Conservation (phyloP, 176 grass and related monocot genomes). For the Ensete ventricosum region DNA sequence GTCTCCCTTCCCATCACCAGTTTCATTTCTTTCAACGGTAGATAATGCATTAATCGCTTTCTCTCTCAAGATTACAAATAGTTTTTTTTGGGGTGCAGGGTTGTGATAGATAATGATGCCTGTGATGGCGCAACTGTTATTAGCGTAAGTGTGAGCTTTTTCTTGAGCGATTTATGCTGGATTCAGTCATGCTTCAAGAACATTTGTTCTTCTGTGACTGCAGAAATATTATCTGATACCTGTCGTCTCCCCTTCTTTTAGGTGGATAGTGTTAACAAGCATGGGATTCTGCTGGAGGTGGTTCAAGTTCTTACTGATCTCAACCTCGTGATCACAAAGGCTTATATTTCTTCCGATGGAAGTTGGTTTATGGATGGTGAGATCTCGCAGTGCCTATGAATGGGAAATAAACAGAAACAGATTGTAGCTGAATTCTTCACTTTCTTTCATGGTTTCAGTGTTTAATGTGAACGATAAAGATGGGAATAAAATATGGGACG, state of each 20-base stretch:
- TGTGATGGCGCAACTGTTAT: conserved; percentile 58
- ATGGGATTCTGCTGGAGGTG: conserved; percentile 71
- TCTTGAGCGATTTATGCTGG: too few relatives aligned
- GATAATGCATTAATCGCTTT: too few relatives aligned
- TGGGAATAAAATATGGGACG: conserved; percentile 62
- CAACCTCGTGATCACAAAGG: conserved; percentile 73
- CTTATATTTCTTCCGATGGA: conserved; percentile 79
- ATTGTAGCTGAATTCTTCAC: neutral
- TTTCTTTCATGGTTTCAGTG: conserved; percentile 31
- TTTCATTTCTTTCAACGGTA: too few relatives aligned
- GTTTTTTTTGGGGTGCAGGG: conserved; percentile 31
- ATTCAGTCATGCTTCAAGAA: too few relatives aligned
- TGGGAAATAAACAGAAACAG: neutral
- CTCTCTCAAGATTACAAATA: too few relatives aligned
- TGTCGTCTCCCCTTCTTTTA: neutral
- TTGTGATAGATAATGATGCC: conserved; percentile 80
- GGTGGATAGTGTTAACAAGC: conserved; percentile 75
- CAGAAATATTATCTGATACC: neutral
- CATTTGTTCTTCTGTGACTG: too few relatives aligned
- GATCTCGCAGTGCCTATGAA: neutral
- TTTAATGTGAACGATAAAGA: conserved; percentile 71
- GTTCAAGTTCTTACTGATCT: conserved; percentile 88
- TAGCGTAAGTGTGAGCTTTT: conserved; percentile 19
- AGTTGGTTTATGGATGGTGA: conserved; percentile 94
- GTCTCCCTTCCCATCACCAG: too few relatives aligned